Conservation (phyloP, 2,329 filamentous ascomycete species). For the Colletotrichum echinochloae region DNA sequence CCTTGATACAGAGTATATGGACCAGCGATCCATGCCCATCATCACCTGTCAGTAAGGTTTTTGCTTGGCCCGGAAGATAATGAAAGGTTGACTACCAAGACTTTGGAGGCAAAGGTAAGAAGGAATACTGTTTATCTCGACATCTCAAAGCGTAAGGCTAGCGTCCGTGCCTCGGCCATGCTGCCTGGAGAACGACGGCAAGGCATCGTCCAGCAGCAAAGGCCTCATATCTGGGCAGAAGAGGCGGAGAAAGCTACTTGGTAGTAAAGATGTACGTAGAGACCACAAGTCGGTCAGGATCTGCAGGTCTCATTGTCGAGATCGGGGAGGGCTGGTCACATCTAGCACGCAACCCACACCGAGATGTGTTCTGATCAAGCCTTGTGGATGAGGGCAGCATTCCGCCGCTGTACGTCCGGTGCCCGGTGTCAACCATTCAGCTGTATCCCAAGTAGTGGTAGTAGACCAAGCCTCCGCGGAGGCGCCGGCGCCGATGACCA, state of each 20-base stretch:
- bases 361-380: background rate
- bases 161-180: background rate
- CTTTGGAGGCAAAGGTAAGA: slow-evolving; percentile 18
- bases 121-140: slow-evolving; percentile 25
- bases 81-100: slow-evolving; percentile 21
- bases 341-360: slow-evolving; percentile 1
- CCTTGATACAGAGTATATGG: slow-evolving; percentile 23
- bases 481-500: slow-evolving; percentile 6
- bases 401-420: background rate
- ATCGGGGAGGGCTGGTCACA: slow-evolving; percentile 10
- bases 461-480: slow-evolving; percentile 5
- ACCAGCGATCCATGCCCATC: slow-evolving; percentile 28
- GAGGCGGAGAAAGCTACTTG: background rate
- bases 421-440: background rate
- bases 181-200: slow-evolving; percentile 17
- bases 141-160: slow-evolving; percentile 17
- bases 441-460: background rate
- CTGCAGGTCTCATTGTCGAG: slow-evolving; percentile 29
- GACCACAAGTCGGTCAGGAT: slow-evolving; percentile 18
- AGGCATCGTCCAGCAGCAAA: slow-evolving; percentile 10
- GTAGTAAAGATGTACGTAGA: slow-evolving; percentile 3
- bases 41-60: slow-evolving; percentile 29
- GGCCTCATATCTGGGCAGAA: background rate
- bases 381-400: background rate
- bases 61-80: background rate